Evolutionary conservation across 1,284 basidiomycete genomes (phyloP).

Genomic region (Ceratobasidium sp.): DNA sequence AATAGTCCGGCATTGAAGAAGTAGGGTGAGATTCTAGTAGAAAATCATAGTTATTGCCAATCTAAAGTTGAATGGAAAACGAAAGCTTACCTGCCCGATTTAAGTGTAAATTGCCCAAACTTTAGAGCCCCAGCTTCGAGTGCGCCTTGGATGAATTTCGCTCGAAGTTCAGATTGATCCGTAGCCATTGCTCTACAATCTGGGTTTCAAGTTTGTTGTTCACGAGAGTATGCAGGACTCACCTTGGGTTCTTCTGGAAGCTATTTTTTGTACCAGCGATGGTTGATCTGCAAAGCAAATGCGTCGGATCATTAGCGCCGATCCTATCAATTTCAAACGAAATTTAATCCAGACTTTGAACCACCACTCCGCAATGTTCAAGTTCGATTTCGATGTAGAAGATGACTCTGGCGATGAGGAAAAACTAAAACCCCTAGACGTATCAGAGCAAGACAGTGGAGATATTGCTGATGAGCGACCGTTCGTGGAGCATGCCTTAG

Average conservation of each 20-base stretch:
- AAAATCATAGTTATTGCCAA: constrained; percentile 33
- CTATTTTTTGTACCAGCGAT: too few species aligned
- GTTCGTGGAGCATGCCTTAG: background rate
- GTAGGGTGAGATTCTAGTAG: constrained; percentile 81
- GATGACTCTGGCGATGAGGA: background rate
- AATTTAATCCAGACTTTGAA: constrained; percentile 37
- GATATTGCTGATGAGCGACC: constrained; percentile 2
- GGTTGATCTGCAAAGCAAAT: background rate
- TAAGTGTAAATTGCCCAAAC: constrained; percentile 90
- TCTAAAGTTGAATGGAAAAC: constrained; percentile 9
- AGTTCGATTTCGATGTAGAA: constrained; percentile 53
- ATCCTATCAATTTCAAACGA: constrained; percentile 2
- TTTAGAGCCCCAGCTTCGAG: constrained; percentile 73
- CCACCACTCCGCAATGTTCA: constrained; percentile 49
- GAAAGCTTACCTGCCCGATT: constrained; percentile 89
- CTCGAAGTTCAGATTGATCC: constrained; percentile 11
- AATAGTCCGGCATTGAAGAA: constrained; percentile 96
- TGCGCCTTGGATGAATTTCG: constrained; percentile 57
- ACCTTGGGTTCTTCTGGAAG: background rate
- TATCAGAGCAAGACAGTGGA: background rate
- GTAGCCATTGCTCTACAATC: background rate
- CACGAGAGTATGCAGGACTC: background rate
- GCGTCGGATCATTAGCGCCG: background rate
- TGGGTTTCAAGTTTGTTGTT: background rate
- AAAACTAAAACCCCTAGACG: background rate